Percentiles rank a stretch among this genome's conserved stretches.
Conservation (phyloP, 163 green algal species). For the Scenedesmus sp. region DNA sequence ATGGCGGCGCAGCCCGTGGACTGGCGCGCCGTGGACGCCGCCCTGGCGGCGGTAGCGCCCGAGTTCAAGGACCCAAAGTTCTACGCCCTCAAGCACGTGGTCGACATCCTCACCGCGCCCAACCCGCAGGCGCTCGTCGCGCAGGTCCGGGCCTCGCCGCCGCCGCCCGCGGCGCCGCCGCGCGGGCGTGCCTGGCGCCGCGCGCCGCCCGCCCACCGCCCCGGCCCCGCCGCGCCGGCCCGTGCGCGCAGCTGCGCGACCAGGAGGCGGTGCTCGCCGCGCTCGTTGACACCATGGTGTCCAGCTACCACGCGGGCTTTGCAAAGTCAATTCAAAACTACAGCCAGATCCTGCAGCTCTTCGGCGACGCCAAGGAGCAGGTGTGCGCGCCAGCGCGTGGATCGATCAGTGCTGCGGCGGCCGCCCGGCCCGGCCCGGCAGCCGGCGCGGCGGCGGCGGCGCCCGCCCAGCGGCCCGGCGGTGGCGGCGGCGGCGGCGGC, state of each 20-base stretch:
- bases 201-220: not conserved
- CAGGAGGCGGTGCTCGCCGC: constrained; percentile 69
- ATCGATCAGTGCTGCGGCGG: not conserved
- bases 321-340: constrained; percentile 94
- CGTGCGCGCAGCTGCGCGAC: constrained; percentile 65
- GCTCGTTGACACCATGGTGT: constrained; percentile 86
- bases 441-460: no score
- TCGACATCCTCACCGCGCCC: constrained; percentile 77
- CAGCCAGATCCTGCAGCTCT: constrained; percentile 82
- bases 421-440: no score
- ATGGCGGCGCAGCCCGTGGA: constrained; percentile 53
- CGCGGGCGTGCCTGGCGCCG: not conserved
- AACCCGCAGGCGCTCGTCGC: constrained; percentile 69
- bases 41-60: constrained; percentile 58
- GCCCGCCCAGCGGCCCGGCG: no score
- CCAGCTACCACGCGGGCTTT: constrained; percentile 88
- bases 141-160: constrained; percentile 51
- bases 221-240: not conserved
- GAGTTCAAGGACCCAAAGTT: constrained; percentile 79
- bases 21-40: constrained; percentile 76
- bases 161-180: not conserved
- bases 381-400: constrained; percentile 23
- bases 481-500: no score
- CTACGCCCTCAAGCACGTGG: constrained; percentile 81
- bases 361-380: constrained; percentile 74